These are phyloP conservation scores for Xylariaceae sp. DNA, from an alignment of 2,329 filamentous ascomycete species.

Conservation along the genomic window DNA sequence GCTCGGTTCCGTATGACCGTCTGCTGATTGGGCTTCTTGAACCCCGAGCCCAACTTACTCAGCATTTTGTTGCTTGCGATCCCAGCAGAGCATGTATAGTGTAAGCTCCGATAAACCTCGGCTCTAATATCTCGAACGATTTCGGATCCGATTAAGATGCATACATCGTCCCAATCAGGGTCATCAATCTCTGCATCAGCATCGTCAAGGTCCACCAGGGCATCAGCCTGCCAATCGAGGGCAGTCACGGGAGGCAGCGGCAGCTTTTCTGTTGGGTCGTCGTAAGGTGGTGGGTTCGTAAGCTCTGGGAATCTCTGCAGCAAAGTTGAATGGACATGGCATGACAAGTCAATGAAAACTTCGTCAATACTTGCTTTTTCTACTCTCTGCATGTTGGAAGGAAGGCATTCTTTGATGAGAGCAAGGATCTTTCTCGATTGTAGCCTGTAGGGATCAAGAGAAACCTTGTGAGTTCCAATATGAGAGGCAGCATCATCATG, in stretches of 20 bases:
- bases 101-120: conserved; percentile 63
- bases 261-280: conserved; percentile 66
- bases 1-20: conserved; percentile 90
- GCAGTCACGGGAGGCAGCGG: conserved; percentile 66
- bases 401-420: conserved; percentile 70
- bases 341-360: conserved; percentile 88
- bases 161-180: conserved; percentile 95
- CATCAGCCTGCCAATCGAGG: conserved; percentile 79
- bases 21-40: conserved; percentile 92
- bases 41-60: conserved; percentile 84
- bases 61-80: conserved; percentile 91
- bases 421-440: conserved; percentile 80
- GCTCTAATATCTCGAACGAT: conserved; percentile 75
- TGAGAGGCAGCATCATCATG: conserved; percentile 73
- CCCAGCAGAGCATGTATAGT: conserved; percentile 90
- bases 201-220: conserved; percentile 72
- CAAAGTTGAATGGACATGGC: conserved; percentile 72
- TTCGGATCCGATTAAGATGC: conserved; percentile 80
- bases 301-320: conserved; percentile 75
- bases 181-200: conserved; percentile 70
- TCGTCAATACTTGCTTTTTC: conserved; percentile 97
- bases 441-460: conserved; percentile 83
- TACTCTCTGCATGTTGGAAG: conserved; percentile 62
- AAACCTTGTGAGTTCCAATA: conserved; percentile 89
- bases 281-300: conserved; percentile 61